A percentile compares a stretch with the other conserved stretches of the same genome.
Conservation (phyloP, 495 filamentous ascomycete genomes). For the Daldinia decipiens region DNA sequence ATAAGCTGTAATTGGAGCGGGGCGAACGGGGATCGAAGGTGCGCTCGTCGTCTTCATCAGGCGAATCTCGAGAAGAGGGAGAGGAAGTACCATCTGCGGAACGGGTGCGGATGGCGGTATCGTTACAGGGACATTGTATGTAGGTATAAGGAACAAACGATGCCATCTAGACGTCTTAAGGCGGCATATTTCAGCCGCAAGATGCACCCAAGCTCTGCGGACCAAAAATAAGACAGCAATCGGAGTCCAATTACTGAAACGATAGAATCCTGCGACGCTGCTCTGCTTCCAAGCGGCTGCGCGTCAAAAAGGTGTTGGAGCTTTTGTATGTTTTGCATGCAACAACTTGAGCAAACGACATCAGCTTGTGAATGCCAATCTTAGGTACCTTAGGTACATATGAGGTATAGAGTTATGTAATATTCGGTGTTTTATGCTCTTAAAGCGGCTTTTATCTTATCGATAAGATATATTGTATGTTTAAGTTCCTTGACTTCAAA, state of each 20-base stretch:
- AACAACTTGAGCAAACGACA: not conserved
- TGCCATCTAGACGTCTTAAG: slow-evolving; percentile 65
- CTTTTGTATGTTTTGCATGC: not conserved
- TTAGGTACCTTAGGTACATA: not conserved
- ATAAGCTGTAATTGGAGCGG: slow-evolving; percentile 87
- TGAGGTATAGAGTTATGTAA: not conserved
- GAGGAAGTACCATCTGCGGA: slow-evolving; percentile 53
- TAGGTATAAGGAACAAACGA: slow-evolving; percentile 86
- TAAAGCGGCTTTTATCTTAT: not conserved
- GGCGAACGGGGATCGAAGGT: slow-evolving; percentile 87
- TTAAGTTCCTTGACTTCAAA: no score
- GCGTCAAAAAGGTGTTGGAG: slow-evolving; percentile 1
- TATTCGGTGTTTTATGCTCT: not conserved
- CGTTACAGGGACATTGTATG: slow-evolving; percentile 91
- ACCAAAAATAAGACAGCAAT: not conserved
- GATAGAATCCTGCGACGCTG: not conserved
- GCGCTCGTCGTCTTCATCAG: slow-evolving; percentile 77
- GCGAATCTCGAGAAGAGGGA: slow-evolving; percentile 50
- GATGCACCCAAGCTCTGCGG: not conserved
- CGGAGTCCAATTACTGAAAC: not conserved
- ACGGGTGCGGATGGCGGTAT: slow-evolving; percentile 59
- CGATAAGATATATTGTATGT: no score
- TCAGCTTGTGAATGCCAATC: not conserved
- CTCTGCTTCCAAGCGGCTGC: slow-evolving; percentile 3
- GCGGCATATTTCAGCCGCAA: slow-evolving; percentile 42